Evolutionary conservation across 176 grass and related monocot genomes (phyloP), one percentile per base, ranked within the genome.

Genomic region (Hsuehochloa calcarea): DNA sequence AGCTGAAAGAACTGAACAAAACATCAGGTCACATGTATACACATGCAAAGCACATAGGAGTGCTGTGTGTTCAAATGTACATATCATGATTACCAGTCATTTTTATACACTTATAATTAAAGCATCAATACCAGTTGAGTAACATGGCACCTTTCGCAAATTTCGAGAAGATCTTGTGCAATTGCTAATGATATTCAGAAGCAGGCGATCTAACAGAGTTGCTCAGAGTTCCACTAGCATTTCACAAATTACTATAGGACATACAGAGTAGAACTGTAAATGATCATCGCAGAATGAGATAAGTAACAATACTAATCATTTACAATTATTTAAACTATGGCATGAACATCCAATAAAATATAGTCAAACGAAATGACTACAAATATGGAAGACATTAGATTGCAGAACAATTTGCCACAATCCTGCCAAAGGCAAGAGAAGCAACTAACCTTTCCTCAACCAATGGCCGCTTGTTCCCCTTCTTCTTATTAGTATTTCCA

Each of bases 361-460:
- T 19, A 62, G 73, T 11, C 20, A 65, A 70, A 25, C 29, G 23
- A 41, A 40, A 50, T 55, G 3, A 41, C 7, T 44, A 58, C 8
- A 69, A 61, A 68, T 50, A 60, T 17, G 5, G 82, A 76, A 61
- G 58, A 70, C 3, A 74, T 0, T 61, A 10, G 10, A 61, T 54
- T 40, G n/a, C 3, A 49, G 3, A 50, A 62, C 50, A 73, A 87
- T 17, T 27, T 61, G 15, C 6, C 15, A 34, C 16, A 10, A 23
- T 31, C 38, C 27, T 80, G 44, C 25, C 1, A 22, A 38, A 72
- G 61, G 20, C 62, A 56, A 68, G 69, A 75, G 8, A 78, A 65
- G 47, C 8, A 54, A 80, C 78, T 81, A 73, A 99, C 97, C 93
- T 99, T 91, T 99, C 93, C 80, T 90, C 90, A n/a, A 92, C 72